Percentiles rank a stretch among this genome's conserved stretches.
phyloP scores from a whole-genome alignment of 805 yeast genomes.

The Pichia insulana region DNA sequence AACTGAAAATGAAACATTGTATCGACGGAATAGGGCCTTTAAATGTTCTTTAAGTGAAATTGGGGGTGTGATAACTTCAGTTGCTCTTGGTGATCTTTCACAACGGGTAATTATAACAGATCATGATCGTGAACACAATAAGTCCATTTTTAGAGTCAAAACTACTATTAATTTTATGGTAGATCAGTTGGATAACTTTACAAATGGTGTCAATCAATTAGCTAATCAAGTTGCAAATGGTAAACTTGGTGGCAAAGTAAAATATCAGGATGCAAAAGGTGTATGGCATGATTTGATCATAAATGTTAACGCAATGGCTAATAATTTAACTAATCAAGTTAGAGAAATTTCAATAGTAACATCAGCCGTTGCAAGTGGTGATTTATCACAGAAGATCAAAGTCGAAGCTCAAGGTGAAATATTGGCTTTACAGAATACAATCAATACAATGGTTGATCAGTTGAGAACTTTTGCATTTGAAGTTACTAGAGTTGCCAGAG shows the following conservation, averaged over 20 bases:
- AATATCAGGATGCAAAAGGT: slow-evolving; percentile 76
- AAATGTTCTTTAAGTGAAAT: slow-evolving; percentile 68
- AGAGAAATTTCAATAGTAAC: slow-evolving; percentile 87
- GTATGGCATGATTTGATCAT: slow-evolving; percentile 81
- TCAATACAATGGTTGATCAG: slow-evolving; percentile 84
- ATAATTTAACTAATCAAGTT: slow-evolving; percentile 77
- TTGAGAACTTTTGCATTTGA: slow-evolving; percentile 76
- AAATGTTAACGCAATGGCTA: slow-evolving; percentile 83
- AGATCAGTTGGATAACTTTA: slow-evolving; percentile 77
- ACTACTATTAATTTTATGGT: slow-evolving; percentile 81
- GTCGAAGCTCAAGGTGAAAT: slow-evolving; percentile 92
- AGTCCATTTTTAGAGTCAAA: slow-evolving; percentile 72
- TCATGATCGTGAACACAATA: slow-evolving; percentile 48
- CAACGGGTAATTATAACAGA: slow-evolving; percentile 70
- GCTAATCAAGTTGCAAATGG: slow-evolving; percentile 91
- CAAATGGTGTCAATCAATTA: slow-evolving; percentile 72
- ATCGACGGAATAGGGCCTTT: slow-evolving; percentile 58
- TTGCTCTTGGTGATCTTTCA: slow-evolving; percentile 80
- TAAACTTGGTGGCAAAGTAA: slow-evolving; percentile 83
- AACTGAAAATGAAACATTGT: slow-evolving; percentile 13
- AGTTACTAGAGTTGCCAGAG: slow-evolving; percentile 79
- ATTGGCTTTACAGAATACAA: slow-evolving; percentile 74
- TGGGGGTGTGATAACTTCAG: slow-evolving; percentile 80
- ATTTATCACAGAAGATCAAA: slow-evolving; percentile 70
- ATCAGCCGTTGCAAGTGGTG: slow-evolving; percentile 82